These are phyloP conservation scores for Neurospora sp. DNA, from an alignment of 495 filamentous ascomycete species.

Conservation along the genomic window DNA sequence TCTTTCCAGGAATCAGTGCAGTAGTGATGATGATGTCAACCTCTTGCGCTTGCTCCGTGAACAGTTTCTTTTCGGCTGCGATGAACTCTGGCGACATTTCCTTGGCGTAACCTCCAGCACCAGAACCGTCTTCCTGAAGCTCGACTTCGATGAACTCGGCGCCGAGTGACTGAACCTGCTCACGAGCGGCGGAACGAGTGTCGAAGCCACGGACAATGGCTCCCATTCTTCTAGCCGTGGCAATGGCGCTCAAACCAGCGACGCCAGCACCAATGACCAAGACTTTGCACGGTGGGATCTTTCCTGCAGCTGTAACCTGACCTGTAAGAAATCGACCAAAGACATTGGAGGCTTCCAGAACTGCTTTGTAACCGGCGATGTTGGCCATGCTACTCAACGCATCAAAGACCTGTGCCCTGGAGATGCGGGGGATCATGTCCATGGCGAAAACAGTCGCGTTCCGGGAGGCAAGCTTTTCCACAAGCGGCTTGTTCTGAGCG, in stretches of 20 bases:
- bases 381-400: slow-evolving; percentile 80
- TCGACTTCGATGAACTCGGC: slow-evolving; percentile 80
- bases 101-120: slow-evolving; percentile 72
- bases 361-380: slow-evolving; percentile 78
- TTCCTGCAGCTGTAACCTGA: slow-evolving; percentile 71
- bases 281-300: slow-evolving; percentile 76
- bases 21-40: slow-evolving; percentile 86
- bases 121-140: slow-evolving; percentile 72
- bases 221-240: slow-evolving; percentile 67
- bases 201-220: slow-evolving; percentile 79
- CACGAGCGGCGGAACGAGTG: slow-evolving; percentile 64
- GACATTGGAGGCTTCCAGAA: slow-evolving; percentile 70
- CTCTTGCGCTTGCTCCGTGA: slow-evolving; percentile 67
- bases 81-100: slow-evolving; percentile 86
- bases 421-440: slow-evolving; percentile 78
- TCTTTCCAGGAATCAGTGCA: slow-evolving; percentile 66
- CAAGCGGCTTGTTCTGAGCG: slow-evolving; percentile 56
- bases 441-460: slow-evolving; percentile 67
- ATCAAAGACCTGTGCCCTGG: slow-evolving; percentile 71
- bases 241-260: slow-evolving; percentile 72
- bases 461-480: slow-evolving; percentile 53
- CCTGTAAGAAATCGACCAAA: slow-evolving; percentile 76
- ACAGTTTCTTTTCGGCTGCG: slow-evolving; percentile 78
- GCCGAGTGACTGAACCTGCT: slow-evolving; percentile 76
- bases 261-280: slow-evolving; percentile 77